phyloP scores from a whole-genome alignment of 805 yeast genomes.

The Yarrowia sp. region DNA sequence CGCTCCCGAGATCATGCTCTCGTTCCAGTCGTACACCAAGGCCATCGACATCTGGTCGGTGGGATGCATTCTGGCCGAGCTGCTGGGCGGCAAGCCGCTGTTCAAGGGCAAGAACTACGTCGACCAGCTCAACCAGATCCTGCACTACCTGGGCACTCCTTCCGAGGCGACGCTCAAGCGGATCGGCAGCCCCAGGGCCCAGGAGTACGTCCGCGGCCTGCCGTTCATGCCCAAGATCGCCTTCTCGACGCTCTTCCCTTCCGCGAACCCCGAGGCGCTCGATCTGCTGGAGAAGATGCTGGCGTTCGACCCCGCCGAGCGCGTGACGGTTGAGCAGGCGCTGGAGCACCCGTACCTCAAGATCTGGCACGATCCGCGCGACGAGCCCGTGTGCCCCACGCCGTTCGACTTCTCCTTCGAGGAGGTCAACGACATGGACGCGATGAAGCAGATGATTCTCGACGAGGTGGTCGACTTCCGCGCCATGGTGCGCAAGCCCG shows the following conservation, averaged over 20 bases:
- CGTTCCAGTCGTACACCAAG: slow-evolving; percentile 90
- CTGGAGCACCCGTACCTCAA: slow-evolving; percentile 82
- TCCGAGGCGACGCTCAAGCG: slow-evolving; percentile 62
- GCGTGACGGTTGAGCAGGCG: slow-evolving; percentile 88
- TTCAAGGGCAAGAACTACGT: slow-evolving; percentile 96
- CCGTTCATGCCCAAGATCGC: slow-evolving; percentile 81
- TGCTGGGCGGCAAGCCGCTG: slow-evolving; percentile 84
- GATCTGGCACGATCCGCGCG: slow-evolving; percentile 90
- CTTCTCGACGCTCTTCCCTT: slow-evolving; percentile 68
- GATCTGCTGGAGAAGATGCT: slow-evolving; percentile 77
- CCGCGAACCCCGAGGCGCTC: slow-evolving; percentile 82
- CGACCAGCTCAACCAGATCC: slow-evolving; percentile 86
- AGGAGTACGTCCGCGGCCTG: slow-evolving; percentile 81
- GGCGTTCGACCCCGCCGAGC: slow-evolving; percentile 77
- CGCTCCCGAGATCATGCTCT: slow-evolving; percentile 96
- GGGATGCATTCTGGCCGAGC: slow-evolving; percentile 94
- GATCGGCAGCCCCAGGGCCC: slow-evolving; percentile 85
- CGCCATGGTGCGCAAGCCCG: slow-evolving; percentile 75
- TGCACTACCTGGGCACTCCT: slow-evolving; percentile 90
- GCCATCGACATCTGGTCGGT: slow-evolving; percentile 98
- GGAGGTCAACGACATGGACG: slow-evolving; percentile 71
- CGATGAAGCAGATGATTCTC: slow-evolving; percentile 71
- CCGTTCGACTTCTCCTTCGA: slow-evolving; percentile 89
- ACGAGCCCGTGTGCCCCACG: slow-evolving; percentile 72
- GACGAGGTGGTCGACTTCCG: slow-evolving; percentile 79